phyloP scores from a whole-genome alignment of 2,329 filamentous ascomycete genomes.

The Epichloe festucae region DNA sequence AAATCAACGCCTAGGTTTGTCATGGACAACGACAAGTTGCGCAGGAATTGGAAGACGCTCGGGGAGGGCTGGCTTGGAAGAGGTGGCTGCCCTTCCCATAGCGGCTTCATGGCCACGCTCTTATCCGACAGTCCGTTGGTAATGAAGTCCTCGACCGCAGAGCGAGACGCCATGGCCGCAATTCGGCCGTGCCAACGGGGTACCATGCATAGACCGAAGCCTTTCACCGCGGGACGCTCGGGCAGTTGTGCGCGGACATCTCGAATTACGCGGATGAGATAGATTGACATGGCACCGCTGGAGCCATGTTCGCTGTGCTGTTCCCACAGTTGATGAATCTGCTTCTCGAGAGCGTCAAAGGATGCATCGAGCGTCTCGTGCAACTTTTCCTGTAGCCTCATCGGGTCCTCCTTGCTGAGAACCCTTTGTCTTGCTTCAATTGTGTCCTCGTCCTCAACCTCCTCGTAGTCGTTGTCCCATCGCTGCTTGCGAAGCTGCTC shows the following conservation, averaged over 20 bases:
- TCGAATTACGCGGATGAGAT: conserved; percentile 60
- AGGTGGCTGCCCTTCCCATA: conserved; percentile 71
- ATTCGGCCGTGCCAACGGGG: conserved; percentile 51
- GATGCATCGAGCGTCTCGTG: conserved; percentile 41
- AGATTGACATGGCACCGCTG: conserved; percentile 44
- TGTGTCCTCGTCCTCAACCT: conserved; percentile 61
- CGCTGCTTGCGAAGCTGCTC: conserved; percentile 52
- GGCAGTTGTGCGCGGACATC: conserved; percentile 60
- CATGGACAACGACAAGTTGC: conserved; percentile 54
- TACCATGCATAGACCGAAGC: conserved; percentile 49
- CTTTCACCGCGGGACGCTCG: conserved; percentile 31
- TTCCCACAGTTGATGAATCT: conserved; percentile 38
- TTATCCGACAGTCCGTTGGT: conserved; percentile 29
- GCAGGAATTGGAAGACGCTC: conserved; percentile 57
- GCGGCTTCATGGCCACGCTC: conserved; percentile 44
- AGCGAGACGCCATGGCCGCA: conserved; percentile 35
- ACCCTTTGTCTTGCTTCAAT: conserved; percentile 53
- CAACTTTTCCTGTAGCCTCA: conserved; percentile 46
- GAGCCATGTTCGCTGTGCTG: conserved; percentile 30
- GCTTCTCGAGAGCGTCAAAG: conserved; percentile 44
- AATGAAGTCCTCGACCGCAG: conserved; percentile 35
- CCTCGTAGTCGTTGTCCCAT: conserved; percentile 65
- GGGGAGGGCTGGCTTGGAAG: conserved; percentile 72
- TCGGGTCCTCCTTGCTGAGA: conserved; percentile 61
- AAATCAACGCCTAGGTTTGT: conserved; percentile 58